Evolutionary conservation across 345 rosid genomes (phyloP).

Genomic region (Geranium rotundifolium): DNA sequence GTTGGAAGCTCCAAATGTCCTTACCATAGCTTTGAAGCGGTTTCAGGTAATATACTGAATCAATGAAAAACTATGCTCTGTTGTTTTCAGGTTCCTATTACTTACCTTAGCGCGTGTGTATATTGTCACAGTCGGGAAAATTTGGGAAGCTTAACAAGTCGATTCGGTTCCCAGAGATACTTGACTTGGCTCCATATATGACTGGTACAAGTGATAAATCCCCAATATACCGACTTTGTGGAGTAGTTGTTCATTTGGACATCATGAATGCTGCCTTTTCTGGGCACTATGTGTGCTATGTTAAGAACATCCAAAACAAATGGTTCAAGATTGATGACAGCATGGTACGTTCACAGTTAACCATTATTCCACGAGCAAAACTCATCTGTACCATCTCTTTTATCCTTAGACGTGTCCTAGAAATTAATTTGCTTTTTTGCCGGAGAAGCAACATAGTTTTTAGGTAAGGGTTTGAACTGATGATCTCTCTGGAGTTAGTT

Average conservation of each 20-base stretch:
- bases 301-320: slow-evolving; percentile 63
- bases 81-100: slow-evolving; percentile 17
- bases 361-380: neutral
- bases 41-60: slow-evolving; percentile 50
- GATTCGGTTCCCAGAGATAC: slow-evolving; percentile 68
- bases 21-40: slow-evolving; percentile 91
- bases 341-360: slow-evolving; percentile 37
- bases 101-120: slow-evolving; percentile 5
- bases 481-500: neutral
- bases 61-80: neutral
- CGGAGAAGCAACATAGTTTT: neutral
- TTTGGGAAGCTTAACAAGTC: slow-evolving; percentile 90
- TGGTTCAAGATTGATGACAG: slow-evolving; percentile 97
- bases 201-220: slow-evolving; percentile 71
- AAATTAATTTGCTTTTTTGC: neutral
- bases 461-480: neutral
- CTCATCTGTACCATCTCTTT: neutral
- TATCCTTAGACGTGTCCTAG: neutral
- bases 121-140: slow-evolving; percentile 68
- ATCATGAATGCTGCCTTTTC: slow-evolving; percentile 84
- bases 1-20: slow-evolving; percentile 83
- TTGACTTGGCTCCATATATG: slow-evolving; percentile 86
- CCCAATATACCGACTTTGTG: slow-evolving; percentile 80
- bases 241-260: slow-evolving; percentile 93
- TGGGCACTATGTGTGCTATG: slow-evolving; percentile 91